Percentiles rank a stretch among this genome's conserved stretches.
These are phyloP conservation scores for Microbotryomycetes sp. DNA, from an alignment of 1,284 basidiomycete genomes.

Conservation along the genomic window DNA sequence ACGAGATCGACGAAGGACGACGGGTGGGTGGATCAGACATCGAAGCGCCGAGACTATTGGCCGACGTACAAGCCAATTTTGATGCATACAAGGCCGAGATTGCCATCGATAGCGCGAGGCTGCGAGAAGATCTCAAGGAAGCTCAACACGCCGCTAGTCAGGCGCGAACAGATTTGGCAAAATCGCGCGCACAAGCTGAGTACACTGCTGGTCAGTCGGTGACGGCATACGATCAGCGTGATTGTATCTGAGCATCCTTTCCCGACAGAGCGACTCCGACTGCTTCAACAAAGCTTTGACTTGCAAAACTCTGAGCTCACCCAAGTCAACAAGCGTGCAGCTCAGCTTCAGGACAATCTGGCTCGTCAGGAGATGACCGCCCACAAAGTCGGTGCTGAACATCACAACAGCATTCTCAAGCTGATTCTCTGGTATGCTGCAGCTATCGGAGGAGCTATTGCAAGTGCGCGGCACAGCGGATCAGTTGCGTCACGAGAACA, in stretches of 20 bases:
- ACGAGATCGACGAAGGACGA: background rate
- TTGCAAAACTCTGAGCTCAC: slow-evolving; percentile 41
- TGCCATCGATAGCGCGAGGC: slow-evolving; percentile 56
- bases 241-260: slow-evolving; percentile 34
- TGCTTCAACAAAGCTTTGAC: slow-evolving; percentile 38
- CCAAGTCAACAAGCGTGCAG: slow-evolving; percentile 38
- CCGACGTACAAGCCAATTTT: slow-evolving; percentile 64
- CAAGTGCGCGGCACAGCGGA: slow-evolving; percentile 55
- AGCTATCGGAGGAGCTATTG: slow-evolving; percentile 57
- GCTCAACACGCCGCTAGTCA: slow-evolving; percentile 62
- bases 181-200: slow-evolving; percentile 69
- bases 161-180: slow-evolving; percentile 62
- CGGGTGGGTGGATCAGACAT: slow-evolving; percentile 41
- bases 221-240: slow-evolving; percentile 34
- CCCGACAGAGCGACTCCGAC: slow-evolving; percentile 45
- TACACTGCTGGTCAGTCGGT: slow-evolving; percentile 48
- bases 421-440: slow-evolving; percentile 42
- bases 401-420: slow-evolving; percentile 52
- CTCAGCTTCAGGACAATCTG: slow-evolving; percentile 38
- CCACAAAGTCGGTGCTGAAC: slow-evolving; percentile 42
- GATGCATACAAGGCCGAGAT: slow-evolving; percentile 72
- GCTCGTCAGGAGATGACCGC: slow-evolving; percentile 41
- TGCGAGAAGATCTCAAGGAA: slow-evolving; percentile 59
- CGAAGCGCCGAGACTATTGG: slow-evolving; percentile 44
- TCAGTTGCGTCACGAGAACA: slow-evolving; percentile 70